Evolutionary conservation across 805 yeast genomes (phyloP).

Genomic region (Starmerella kuoi): DNA sequence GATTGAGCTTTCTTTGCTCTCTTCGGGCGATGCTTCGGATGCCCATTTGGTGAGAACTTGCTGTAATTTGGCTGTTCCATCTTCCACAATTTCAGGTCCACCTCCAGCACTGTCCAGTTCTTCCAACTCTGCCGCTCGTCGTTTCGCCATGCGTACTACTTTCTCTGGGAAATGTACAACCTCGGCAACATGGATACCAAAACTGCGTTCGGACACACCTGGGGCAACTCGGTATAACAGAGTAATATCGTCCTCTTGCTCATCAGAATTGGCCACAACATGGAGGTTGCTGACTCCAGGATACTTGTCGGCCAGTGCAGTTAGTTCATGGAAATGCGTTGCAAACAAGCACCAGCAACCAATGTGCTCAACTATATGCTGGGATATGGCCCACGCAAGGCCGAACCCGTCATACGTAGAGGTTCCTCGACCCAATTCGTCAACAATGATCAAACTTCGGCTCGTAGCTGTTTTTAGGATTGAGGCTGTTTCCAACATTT

Average conservation of each 20-base stretch:
- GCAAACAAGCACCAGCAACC: conserved; percentile 82
- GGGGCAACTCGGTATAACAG: conserved; percentile 86
- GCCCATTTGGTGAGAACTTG: conserved; percentile 34
- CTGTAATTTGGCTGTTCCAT: conserved; percentile 42
- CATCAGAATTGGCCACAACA: conserved; percentile 55
- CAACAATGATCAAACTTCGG: conserved; percentile 75
- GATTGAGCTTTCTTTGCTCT: conserved; percentile 7
- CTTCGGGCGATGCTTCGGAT: conserved; percentile 18
- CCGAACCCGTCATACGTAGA: conserved; percentile 95
- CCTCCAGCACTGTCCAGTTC: conserved; percentile 39
- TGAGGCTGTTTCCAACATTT: conserved; percentile 87
- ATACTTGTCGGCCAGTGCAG: conserved; percentile 54
- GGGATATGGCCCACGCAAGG: conserved; percentile 91
- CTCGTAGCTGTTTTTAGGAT: conserved; percentile 68
- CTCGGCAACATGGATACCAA: conserved; percentile 96
- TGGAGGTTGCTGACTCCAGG: conserved; percentile 66
- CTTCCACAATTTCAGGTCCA: conserved; percentile 38
- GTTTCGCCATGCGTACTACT: conserved; percentile 86
- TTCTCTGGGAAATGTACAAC: conserved; percentile 85
- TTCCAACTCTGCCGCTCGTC: conserved; percentile 82
- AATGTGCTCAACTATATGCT: conserved; percentile 58
- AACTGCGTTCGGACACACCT: conserved; percentile 91
- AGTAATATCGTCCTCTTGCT: conserved; percentile 46
- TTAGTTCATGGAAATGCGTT: conserved; percentile 93
- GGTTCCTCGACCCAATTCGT: conserved; percentile 93